Conservation (phyloP, 2,329 filamentous ascomycete species). For the Trichocomaceae sp. region DNA sequence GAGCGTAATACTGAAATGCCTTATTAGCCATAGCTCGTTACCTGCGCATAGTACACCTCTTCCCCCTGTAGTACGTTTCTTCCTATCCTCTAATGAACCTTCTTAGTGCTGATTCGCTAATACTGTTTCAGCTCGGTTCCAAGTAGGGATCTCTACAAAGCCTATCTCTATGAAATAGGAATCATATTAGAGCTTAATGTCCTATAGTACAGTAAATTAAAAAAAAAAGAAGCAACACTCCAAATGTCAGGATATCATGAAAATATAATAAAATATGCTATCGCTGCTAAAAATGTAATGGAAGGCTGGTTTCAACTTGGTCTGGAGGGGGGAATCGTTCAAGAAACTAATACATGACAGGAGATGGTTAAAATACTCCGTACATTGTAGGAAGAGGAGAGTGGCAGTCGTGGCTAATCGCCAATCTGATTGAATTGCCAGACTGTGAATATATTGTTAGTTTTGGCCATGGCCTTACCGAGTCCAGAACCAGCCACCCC, state of each 20-base stretch:
- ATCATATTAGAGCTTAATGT: background rate
- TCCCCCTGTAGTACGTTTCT: too few relatives aligned
- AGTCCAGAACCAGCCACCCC: conserved; percentile 12
- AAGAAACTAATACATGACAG: background rate
- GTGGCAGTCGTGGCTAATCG: background rate
- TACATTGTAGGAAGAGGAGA: background rate
- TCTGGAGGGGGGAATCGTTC: conserved; percentile 6
- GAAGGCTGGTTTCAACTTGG: background rate
- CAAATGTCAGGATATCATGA: background rate
- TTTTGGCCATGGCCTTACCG: conserved; percentile 2
- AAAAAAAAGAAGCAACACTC: background rate
- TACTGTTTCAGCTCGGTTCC: too few relatives aligned
- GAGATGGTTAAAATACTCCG: background rate
- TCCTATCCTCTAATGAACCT: too few relatives aligned
- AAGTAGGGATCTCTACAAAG: too few relatives aligned
- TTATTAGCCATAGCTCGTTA: too few relatives aligned
- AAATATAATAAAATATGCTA: background rate
- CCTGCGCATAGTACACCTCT: too few relatives aligned
- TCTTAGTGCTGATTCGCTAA: too few relatives aligned
- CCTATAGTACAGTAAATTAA: background rate
- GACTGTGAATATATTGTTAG: background rate
- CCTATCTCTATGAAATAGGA: background rate
- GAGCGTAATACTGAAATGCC: too few relatives aligned
- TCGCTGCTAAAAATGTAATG: background rate
- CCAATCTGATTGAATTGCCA: background rate